A percentile compares a stretch with the other conserved stretches of the same genome.
phyloP scores from a whole-genome alignment of 257 asterid species.

The Solanum pennellii region DNA sequence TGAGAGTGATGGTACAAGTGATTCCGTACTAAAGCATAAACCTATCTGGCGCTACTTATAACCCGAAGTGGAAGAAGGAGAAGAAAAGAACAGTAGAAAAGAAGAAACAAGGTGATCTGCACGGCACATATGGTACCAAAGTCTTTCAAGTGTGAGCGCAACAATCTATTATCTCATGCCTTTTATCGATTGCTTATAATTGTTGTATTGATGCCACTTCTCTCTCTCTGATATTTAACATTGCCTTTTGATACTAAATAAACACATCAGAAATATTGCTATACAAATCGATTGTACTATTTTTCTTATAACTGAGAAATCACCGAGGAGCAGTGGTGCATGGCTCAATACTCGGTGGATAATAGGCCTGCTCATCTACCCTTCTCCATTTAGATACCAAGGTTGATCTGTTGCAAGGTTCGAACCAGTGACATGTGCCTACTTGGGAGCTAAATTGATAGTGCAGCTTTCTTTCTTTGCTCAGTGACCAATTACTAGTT shows the following conservation, averaged over 20 bases:
- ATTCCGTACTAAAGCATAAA: constrained; percentile 76
- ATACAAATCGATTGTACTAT: background rate
- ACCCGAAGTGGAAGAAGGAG: constrained; percentile 36
- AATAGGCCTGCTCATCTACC: background rate
- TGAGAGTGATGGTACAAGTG: constrained; percentile 43
- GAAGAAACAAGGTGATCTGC: constrained; percentile 57
- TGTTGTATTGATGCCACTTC: background rate
- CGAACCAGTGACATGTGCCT: background rate
- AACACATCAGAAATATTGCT: background rate
- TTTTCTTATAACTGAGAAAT: background rate
- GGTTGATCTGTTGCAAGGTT: background rate
- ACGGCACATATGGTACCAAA: constrained; percentile 85
- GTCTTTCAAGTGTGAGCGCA: constrained; percentile 87
- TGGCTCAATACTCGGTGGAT: background rate
- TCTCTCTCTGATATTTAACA: background rate
- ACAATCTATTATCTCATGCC: background rate
- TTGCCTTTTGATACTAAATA: background rate
- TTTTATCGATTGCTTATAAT: background rate
- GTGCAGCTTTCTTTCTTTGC: background rate
- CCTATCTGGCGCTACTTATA: constrained; percentile 76
- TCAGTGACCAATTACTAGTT: background rate
- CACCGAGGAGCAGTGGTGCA: background rate
- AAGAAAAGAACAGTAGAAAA: constrained; percentile 36
- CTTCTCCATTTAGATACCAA: background rate
- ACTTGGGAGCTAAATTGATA: background rate